Evolutionary conservation across 345 rosid species (phyloP).

Genomic region (Brassica rapa): DNA sequence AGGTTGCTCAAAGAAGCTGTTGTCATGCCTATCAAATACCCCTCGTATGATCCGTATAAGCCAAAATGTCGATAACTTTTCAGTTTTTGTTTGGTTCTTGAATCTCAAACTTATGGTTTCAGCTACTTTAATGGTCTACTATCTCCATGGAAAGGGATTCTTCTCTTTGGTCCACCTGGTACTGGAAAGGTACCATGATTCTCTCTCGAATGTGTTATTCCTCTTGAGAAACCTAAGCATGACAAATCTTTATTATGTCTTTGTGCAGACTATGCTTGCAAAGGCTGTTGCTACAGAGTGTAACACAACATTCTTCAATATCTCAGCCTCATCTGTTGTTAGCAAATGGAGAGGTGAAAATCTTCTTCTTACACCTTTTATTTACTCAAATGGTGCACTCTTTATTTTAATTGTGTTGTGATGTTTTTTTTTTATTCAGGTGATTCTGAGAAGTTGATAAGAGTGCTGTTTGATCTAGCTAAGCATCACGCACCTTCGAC

Average conservation of each 20-base stretch:
- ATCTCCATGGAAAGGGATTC: constrained; percentile 99
- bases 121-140: constrained; percentile 95
- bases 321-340: constrained; percentile 96
- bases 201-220: not conserved
- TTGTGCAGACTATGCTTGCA: constrained; percentile 90
- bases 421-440: constrained; percentile 45
- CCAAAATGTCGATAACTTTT: not conserved
- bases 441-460: constrained; percentile 92
- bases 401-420: not conserved
- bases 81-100: constrained; percentile 6
- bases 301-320: constrained; percentile 95
- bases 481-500: constrained; percentile 98
- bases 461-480: constrained; percentile 93
- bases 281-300: constrained; percentile 99
- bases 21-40: constrained; percentile 98
- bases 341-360: constrained; percentile 84
- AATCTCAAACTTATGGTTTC: constrained; percentile 15
- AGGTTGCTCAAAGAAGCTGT: constrained; percentile 95
- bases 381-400: not conserved
- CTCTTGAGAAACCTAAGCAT: not conserved
- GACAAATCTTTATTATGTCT: not conserved
- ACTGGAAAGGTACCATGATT: constrained; percentile 83
- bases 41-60: constrained; percentile 60
- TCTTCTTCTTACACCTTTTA: not conserved
- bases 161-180: constrained; percentile 98